phyloP scores from a whole-genome alignment of 192 early-diverging fungal species.

The Gigaspora rosea region DNA sequence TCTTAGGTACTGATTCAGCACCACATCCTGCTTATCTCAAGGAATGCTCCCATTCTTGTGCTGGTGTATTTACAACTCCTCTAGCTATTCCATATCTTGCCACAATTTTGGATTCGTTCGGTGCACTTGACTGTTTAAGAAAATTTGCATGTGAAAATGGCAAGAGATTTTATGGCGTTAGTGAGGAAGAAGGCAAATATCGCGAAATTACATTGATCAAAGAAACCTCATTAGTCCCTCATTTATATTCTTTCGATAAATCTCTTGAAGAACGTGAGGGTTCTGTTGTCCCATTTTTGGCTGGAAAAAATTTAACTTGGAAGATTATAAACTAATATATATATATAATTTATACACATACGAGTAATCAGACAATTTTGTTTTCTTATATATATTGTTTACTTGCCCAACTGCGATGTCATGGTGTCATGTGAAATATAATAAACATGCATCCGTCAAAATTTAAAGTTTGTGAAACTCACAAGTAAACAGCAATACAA shows the following conservation, averaged over 20 bases:
- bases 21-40: constrained; percentile 89
- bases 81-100: constrained; percentile 84
- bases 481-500: too few relatives aligned
- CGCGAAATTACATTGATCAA: constrained; percentile 47
- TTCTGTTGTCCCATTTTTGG: constrained; percentile 84
- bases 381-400: too few relatives aligned
- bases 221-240: constrained; percentile 50
- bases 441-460: too few relatives aligned
- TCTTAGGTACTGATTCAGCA: constrained; percentile 95
- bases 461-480: too few relatives aligned
- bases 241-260: constrained; percentile 50
- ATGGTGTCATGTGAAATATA: too few relatives aligned
- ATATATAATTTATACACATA: too few relatives aligned
- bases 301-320: constrained; percentile 69
- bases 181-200: constrained; percentile 47
- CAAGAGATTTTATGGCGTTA: constrained; percentile 80
- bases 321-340: constrained; percentile 40
- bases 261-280: constrained; percentile 53
- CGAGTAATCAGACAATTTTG: too few relatives aligned
- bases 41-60: constrained; percentile 78
- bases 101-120: constrained; percentile 84
- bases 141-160: constrained; percentile 88
- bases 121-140: constrained; percentile 76
- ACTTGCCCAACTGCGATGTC: too few relatives aligned
- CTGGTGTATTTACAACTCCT: constrained; percentile 93